Evolutionary conservation across 495 filamentous ascomycete species (phyloP).

Genomic region (Bacidia rubella): DNA sequence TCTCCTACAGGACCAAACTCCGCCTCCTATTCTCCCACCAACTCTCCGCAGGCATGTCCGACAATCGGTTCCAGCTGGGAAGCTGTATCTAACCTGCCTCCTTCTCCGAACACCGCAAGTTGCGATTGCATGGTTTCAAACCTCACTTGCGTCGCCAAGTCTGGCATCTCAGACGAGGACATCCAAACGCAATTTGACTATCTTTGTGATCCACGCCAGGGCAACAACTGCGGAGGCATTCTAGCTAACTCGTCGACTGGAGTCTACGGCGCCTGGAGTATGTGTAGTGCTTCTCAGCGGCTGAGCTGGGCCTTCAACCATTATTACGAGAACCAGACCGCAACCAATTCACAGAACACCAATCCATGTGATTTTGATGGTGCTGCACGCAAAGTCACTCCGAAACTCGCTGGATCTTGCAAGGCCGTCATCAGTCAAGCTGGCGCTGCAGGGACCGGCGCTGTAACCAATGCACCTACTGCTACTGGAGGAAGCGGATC

Average conservation of each 20-base stretch:
- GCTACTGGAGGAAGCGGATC: conserved; percentile 27
- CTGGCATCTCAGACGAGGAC: conserved; percentile 33
- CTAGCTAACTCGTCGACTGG: conserved; percentile 54
- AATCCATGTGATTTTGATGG: conserved; percentile 69
- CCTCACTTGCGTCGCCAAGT: conserved; percentile 53
- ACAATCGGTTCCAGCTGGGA: conserved; percentile 48
- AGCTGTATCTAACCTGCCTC: conserved; percentile 60
- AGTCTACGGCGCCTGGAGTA: conserved; percentile 75
- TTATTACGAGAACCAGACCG: conserved; percentile 58
- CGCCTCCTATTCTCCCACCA: conserved; percentile 60
- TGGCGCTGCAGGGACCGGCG: conserved; percentile 49
- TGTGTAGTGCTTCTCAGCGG: conserved; percentile 69
- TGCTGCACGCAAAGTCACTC: conserved; percentile 38
- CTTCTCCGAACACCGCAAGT: conserved; percentile 56
- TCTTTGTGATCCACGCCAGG: conserved; percentile 48
- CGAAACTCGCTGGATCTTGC: conserved; percentile 28
- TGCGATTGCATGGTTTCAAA: conserved; percentile 72
- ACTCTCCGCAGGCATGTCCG: conserved; percentile 64
- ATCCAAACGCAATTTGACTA: conserved; percentile 55
- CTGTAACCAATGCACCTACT: conserved; percentile 42
- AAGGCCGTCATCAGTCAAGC: conserved; percentile 44
- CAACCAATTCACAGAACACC: conserved; percentile 23
- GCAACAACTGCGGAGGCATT: conserved; percentile 57
- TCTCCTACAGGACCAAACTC: conserved; percentile 53
- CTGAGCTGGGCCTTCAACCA: conserved; percentile 68